Percentiles rank a stretch among this genome's conserved stretches.
These are phyloP conservation scores for Fagus sylvatica DNA, from an alignment of 306 rosid genomes.

Conservation along the genomic window DNA sequence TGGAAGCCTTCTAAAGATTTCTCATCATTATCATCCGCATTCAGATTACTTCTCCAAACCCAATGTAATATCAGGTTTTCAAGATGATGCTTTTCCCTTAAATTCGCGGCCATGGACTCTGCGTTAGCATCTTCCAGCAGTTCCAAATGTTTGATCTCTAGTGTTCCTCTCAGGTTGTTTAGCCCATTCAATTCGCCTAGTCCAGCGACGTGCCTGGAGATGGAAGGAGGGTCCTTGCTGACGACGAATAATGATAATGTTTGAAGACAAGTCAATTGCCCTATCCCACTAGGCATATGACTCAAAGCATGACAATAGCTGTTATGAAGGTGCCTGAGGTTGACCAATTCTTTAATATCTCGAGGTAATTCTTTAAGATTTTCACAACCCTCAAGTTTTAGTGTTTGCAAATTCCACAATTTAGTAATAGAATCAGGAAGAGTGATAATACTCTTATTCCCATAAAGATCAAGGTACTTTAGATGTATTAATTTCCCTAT, in stretches of 20 bases:
- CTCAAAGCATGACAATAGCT: too few relatives aligned
- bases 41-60: too few relatives aligned
- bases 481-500: conserved; percentile 1
- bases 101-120: neutral
- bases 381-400: neutral
- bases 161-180: neutral
- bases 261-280: conserved; percentile 12
- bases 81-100: neutral
- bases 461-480: conserved; percentile 5
- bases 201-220: neutral
- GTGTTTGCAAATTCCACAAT: neutral
- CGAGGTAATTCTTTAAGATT: neutral
- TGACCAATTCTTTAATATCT: neutral
- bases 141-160: neutral
- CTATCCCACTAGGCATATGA: conserved; percentile 6
- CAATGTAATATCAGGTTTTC: neutral
- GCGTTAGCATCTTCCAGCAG: neutral
- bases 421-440: neutral
- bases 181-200: neutral
- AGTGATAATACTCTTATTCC: too few relatives aligned
- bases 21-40: neutral
- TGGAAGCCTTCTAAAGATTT: neutral
- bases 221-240: neutral
- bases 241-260: neutral
- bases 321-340: too few relatives aligned